Evolutionary conservation across 2,329 filamentous ascomycete genomes (phyloP).

Genomic region (Talaromyces funiculosus): DNA sequence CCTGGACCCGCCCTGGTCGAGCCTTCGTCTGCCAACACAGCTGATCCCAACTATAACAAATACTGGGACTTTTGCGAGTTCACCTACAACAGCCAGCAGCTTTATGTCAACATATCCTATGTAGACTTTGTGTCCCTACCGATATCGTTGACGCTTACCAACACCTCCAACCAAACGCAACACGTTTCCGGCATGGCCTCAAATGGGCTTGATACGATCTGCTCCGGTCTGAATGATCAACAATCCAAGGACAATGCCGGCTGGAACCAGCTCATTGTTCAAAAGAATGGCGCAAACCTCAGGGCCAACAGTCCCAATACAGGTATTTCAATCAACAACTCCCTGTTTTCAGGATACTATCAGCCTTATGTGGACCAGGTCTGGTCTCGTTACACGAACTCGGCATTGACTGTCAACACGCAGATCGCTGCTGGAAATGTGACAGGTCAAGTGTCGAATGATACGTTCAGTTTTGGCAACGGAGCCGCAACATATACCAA

Average conservation of each 20-base stretch:
- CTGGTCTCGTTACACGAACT: constrained; percentile 43
- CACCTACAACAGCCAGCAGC: constrained; percentile 56
- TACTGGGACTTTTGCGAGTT: constrained; percentile 66
- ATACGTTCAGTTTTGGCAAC: constrained; percentile 39
- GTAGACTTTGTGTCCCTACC: constrained; percentile 69
- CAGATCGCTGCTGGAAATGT: constrained; percentile 56
- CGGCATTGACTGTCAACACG: constrained; percentile 56
- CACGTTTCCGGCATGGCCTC: constrained; percentile 54
- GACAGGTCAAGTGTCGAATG: constrained; percentile 43
- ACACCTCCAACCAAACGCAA: constrained; percentile 40
- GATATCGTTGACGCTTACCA: constrained; percentile 51
- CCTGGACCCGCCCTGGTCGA: constrained; percentile 68
- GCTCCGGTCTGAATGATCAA: constrained; percentile 51
- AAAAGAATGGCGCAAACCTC: constrained; percentile 36
- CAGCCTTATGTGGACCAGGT: constrained; percentile 49
- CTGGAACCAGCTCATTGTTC: constrained; percentile 58
- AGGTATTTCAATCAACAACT: constrained; percentile 36
- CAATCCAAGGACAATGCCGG: constrained; percentile 50
- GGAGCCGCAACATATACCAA: constrained; percentile 49
- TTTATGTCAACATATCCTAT: constrained; percentile 66
- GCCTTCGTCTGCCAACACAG: constrained; percentile 62
- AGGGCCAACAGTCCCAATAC: constrained; percentile 41
- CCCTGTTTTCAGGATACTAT: constrained; percentile 49
- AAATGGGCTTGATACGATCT: constrained; percentile 54
- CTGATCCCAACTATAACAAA: constrained; percentile 57